A percentile compares a stretch with the other conserved stretches of the same genome.
Conservation (phyloP, 2,329 filamentous ascomycete genomes). For the Botrytis fabae region DNA sequence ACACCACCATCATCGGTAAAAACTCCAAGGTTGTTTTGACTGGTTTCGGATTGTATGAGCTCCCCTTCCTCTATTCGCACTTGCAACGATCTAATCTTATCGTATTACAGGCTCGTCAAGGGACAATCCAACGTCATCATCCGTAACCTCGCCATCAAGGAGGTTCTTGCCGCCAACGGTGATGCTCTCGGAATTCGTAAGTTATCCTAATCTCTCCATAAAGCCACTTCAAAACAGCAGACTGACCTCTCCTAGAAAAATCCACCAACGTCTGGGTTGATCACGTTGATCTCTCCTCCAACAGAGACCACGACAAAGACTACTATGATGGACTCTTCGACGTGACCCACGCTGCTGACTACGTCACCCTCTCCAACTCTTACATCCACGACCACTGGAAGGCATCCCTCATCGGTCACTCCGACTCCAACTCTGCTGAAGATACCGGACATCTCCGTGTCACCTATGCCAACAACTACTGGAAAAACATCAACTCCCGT, state of each 20-base stretch:
- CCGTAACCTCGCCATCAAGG: conserved; percentile 55
- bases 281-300: conserved; percentile 38
- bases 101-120: conserved; percentile 7
- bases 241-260: conserved; percentile 6
- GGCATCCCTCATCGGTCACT: conserved; percentile 37
- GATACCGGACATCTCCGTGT: conserved; percentile 37
- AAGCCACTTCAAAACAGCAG: background rate
- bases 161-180: conserved; percentile 48
- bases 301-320: conserved; percentile 45
- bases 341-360: conserved; percentile 48
- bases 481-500: conserved; percentile 19
- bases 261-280: conserved; percentile 22
- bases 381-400: conserved; percentile 47
- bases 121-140: conserved; percentile 54
- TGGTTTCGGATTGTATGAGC: conserved; percentile 20
- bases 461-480: conserved; percentile 35
- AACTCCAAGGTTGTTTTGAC: conserved; percentile 5
- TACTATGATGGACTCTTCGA: conserved; percentile 48
- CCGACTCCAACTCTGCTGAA: conserved; percentile 35
- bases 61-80: background rate
- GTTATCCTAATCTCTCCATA: conserved; percentile 26
- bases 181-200: conserved; percentile 53
- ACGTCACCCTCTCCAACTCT: conserved; percentile 46
- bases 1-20: conserved; percentile 18
- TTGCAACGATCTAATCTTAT: background rate